Percentiles rank a stretch among this genome's conserved stretches.
phyloP scores from a whole-genome alignment of 768 basidiomycete genomes.

The Imleria badia region DNA sequence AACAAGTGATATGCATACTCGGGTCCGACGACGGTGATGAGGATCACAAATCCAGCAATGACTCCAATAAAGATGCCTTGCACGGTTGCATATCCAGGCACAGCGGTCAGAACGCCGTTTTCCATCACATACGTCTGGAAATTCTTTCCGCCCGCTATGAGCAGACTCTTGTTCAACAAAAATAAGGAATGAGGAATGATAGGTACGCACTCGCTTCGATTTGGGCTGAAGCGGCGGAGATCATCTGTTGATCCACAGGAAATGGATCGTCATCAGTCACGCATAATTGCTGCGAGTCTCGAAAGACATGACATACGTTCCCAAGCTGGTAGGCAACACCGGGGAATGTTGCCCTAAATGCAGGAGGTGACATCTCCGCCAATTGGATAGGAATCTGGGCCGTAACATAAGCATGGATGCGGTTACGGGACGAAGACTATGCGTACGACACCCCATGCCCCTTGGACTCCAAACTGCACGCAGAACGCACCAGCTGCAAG shows the following conservation, averaged over 20 bases:
- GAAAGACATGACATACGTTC: conserved; percentile 40
- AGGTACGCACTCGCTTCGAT: conserved; percentile 65
- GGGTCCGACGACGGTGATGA: conserved; percentile 77
- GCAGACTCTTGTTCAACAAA: neutral
- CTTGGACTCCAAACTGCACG: conserved; percentile 86
- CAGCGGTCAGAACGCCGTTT: conserved; percentile 40
- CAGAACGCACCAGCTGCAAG: conserved; percentile 86
- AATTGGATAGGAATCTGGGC: conserved; percentile 70
- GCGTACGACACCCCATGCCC: conserved; percentile 84
- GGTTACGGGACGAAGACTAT: neutral
- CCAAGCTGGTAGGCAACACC: conserved; percentile 86
- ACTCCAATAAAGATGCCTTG: conserved; percentile 88
- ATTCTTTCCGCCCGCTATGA: conserved; percentile 58
- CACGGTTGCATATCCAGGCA: conserved; percentile 71
- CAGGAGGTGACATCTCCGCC: conserved; percentile 83
- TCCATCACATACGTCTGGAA: conserved; percentile 47
- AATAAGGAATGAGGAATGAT: neutral
- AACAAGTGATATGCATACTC: conserved; percentile 48
- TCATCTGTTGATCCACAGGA: conserved; percentile 39
- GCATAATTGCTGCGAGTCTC: too few relatives aligned
- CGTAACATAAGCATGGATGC: neutral
- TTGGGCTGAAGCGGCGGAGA: conserved; percentile 73
- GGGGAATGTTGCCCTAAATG: conserved; percentile 86
- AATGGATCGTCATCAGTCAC: neutral
- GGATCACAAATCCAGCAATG: conserved; percentile 72